Percentiles rank a stretch among this genome's conserved stretches.
Conservation (phyloP, 345 rosid genomes). For the Rhizophora mangle region DNA sequence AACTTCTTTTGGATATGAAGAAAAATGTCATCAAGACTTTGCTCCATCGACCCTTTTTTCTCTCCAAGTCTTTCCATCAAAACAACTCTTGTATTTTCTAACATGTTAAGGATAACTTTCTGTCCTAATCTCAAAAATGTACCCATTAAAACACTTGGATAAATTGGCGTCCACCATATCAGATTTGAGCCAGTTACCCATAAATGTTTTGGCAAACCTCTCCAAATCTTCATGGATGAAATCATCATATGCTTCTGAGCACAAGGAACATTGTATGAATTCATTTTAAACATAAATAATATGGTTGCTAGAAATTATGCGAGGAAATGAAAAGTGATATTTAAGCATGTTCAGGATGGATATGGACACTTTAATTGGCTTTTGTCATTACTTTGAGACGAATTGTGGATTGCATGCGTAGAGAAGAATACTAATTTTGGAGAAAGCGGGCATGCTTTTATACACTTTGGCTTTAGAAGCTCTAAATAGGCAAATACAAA, state of each 20-base stretch:
- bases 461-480: too few relatives aligned
- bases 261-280: too few relatives aligned
- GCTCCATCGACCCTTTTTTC: background rate
- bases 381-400: too few relatives aligned
- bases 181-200: background rate
- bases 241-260: background rate
- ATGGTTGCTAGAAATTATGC: too few relatives aligned
- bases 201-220: background rate
- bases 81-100: background rate
- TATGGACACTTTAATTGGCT: too few relatives aligned
- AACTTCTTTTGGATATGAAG: background rate
- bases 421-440: too few relatives aligned
- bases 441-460: too few relatives aligned
- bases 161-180: background rate
- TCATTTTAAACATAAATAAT: too few relatives aligned
- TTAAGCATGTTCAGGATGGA: too few relatives aligned
- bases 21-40: background rate
- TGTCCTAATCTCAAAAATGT: background rate
- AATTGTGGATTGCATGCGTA: too few relatives aligned
- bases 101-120: background rate
- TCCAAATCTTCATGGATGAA: background rate
- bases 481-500: background rate
- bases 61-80: background rate
- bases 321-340: too few relatives aligned
- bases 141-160: background rate